Conservation (phyloP, 2,329 filamentous ascomycete species). For the Thermomyces lanuginosus region DNA sequence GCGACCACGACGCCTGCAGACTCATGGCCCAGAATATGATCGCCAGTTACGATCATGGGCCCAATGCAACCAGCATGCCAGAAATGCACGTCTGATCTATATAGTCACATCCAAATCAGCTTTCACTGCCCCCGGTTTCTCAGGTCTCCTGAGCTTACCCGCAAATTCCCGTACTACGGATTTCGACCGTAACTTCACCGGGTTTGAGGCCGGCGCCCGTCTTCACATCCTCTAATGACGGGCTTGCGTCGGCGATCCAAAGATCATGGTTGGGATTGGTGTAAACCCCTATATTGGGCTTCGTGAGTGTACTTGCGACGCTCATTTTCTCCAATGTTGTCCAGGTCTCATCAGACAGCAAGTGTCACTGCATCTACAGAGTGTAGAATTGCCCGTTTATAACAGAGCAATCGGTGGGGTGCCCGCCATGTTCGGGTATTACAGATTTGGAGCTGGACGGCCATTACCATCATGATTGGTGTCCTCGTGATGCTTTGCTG, state of each 20-base stretch:
- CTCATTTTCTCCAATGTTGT: constrained; percentile 5
- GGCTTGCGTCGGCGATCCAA: constrained; percentile 68
- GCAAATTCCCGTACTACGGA: constrained; percentile 93
- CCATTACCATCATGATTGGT: no score
- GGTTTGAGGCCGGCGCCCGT: constrained; percentile 51
- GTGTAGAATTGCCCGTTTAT: no score
- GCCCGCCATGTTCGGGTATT: no score
- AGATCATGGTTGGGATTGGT: constrained; percentile 86
- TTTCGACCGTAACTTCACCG: constrained; percentile 73
- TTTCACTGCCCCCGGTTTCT: no score
- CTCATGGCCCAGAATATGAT: constrained; percentile 90
- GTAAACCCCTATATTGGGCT: constrained; percentile 89
- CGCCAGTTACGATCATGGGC: constrained; percentile 77
- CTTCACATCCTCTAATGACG: constrained; percentile 57
- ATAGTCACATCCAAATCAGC: no score
- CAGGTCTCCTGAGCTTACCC: no score
- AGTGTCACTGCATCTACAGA: no score
- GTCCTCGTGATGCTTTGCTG: no score
- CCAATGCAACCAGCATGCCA: constrained; percentile 93
- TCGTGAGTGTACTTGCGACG: constrained; percentile 19
- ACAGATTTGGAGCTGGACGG: no score
- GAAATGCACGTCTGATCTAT: constrained; percentile 84
- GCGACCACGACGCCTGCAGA: constrained; percentile 64
- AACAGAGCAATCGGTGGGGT: no score
- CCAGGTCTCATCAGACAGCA: neutral